These are phyloP conservation scores for Lentinula sp. DNA, from an alignment of 768 basidiomycete genomes.

Conservation along the genomic window DNA sequence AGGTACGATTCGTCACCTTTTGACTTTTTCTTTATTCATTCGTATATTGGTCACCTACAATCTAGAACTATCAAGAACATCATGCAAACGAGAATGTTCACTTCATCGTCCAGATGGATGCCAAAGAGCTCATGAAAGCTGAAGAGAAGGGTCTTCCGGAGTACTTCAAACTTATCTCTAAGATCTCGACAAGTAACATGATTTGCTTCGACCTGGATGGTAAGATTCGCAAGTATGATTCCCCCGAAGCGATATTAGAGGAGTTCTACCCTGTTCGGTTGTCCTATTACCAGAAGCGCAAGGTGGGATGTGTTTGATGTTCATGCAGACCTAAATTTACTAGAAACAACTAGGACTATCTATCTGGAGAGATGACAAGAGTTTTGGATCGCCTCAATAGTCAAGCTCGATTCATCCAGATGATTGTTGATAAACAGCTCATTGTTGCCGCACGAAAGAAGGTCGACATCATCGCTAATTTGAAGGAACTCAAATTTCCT, in stretches of 20 bases:
- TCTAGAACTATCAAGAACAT: constrained; percentile 94
- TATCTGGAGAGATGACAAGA: constrained; percentile 76
- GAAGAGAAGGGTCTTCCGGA: constrained; percentile 86
- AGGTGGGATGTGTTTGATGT: constrained; percentile 40
- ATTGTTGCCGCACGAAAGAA: constrained; percentile 85
- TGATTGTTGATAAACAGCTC: constrained; percentile 87
- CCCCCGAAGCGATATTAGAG: constrained; percentile 86
- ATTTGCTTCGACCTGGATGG: constrained; percentile 96
- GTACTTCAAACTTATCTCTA: constrained; percentile 83
- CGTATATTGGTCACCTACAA: not conserved
- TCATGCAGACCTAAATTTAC: not conserved
- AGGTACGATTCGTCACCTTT: constrained; percentile 38
- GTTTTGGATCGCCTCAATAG: constrained; percentile 84
- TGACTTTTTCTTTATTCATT: not conserved
- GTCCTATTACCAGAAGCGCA: constrained; percentile 92
- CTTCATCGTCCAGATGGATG: constrained; percentile 76
- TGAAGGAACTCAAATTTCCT: constrained; percentile 81
- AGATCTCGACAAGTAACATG: constrained; percentile 93
- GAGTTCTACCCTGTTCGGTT: constrained; percentile 90
- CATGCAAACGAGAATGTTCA: constrained; percentile 91
- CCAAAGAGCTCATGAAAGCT: constrained; percentile 79
- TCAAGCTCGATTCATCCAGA: constrained; percentile 94
- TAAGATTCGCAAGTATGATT: constrained; percentile 90
- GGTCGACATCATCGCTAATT: constrained; percentile 74
- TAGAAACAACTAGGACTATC: constrained; percentile 56